phyloP scores from a whole-genome alignment of 2,329 filamentous ascomycete genomes.

The Ustulina deusta region DNA sequence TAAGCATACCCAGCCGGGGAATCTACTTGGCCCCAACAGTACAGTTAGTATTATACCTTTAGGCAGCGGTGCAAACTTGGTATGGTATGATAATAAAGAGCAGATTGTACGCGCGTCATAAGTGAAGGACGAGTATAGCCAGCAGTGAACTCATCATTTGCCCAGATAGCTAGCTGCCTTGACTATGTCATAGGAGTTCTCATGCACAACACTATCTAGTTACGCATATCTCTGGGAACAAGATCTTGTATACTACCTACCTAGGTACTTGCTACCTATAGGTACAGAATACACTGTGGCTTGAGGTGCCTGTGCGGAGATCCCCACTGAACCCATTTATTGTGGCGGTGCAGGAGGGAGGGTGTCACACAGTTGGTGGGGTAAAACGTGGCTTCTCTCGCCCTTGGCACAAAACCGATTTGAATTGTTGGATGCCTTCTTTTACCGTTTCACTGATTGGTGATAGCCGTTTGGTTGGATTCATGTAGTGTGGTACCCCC shows the following conservation, averaged over 20 bases:
- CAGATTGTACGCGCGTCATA: conserved; percentile 16
- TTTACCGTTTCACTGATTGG: conserved; percentile 29
- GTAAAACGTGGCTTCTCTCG: conserved; percentile 38
- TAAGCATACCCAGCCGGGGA: not conserved
- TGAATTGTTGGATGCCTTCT: conserved; percentile 34
- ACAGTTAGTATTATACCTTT: conserved; percentile 2
- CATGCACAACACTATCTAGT: too few species aligned
- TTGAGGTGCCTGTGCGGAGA: not conserved
- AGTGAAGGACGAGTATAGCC: not conserved
- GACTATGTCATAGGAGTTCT: too few species aligned
- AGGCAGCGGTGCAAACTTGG: conserved; percentile 18
- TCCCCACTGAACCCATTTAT: not conserved
- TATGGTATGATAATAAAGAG: not conserved
- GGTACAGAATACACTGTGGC: too few species aligned
- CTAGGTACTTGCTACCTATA: too few species aligned
- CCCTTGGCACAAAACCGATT: conserved; percentile 12
- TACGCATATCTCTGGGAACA: too few species aligned
- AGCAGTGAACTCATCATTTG: not conserved
- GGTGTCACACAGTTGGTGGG: conserved; percentile 24
- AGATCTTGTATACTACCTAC: too few species aligned
- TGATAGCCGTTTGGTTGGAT: conserved; percentile 24
- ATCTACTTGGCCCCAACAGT: not conserved
- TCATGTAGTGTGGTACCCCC: conserved; percentile 23
- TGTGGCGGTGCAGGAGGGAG: conserved; percentile 30
- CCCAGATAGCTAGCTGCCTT: not conserved